Base-by-base conservation (phyloP, 805 yeast species). In the Candida succiphila region DNA sequence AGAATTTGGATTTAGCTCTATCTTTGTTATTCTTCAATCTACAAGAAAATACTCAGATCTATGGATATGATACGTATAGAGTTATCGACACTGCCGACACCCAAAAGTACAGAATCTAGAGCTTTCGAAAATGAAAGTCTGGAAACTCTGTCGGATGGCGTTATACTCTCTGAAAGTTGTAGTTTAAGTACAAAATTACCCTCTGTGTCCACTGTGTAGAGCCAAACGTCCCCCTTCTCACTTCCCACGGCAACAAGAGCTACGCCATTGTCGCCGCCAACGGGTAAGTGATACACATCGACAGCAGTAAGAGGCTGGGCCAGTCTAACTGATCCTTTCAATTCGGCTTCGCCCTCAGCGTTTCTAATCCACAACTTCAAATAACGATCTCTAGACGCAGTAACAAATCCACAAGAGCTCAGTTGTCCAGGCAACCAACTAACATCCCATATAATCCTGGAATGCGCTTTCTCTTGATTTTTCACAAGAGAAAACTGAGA, bases 371-470 rank as follows among this genome's bases (percentile, higher is more conserved):
- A 87, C 5, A 77, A 46, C 51, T 83, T 84, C 33, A 88, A 54
- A 7, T 69, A 65, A 51, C 75, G 83, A 52, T 92, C 98, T 54
- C 98, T 72, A 2, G 95, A 79, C 0, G 77, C 89, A 1, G 96
- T 88, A n/a, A 83, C 49, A 48, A 89, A 88, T n/a, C 53, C 52
- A 10, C 45, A 42, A 3, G 36, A 25, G n/a, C 44, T 67, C 31
- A 49, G 50, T 3, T 48, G 60, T n/a, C 47, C 38, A 4, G 87
- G 85, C 1, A 78, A 61, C 95, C 96, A 92, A 25, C 82, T 72
- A 51, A 89, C 78, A 59, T 92, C 97, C 98, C 98, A 94, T 28
- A 92, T 74, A 46, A 92, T 89, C 56, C 96, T 74, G 2, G 80
- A 56, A 51, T 94, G 99, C 1, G 96, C 96, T 52, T 81, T 85